A percentile compares a stretch with the other conserved stretches of the same genome.
These are phyloP conservation scores for Podila epicladia DNA, from an alignment of 192 early-diverging fungal species.

Conservation along the genomic window DNA sequence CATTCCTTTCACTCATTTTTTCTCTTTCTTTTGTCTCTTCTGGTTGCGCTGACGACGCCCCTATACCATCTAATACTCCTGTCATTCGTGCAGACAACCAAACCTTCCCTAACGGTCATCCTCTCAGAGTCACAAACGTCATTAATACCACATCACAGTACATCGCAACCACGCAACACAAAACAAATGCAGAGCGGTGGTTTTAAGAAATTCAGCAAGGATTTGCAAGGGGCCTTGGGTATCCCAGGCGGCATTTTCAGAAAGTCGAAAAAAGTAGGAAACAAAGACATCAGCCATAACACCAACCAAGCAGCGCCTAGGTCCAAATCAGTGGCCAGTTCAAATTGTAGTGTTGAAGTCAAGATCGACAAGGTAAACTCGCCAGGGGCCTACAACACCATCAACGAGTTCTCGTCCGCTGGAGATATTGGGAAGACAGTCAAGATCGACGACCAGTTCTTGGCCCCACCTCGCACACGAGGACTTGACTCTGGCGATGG, in stretches of 20 bases:
- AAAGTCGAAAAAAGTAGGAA: slow-evolving; percentile 23
- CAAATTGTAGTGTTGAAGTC: neutral
- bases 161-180: neutral
- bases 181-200: slow-evolving; percentile 31
- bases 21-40: neutral
- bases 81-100: neutral
- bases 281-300: neutral
- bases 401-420: neutral
- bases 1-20: neutral
- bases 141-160: neutral
- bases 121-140: neutral
- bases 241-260: slow-evolving; percentile 17
- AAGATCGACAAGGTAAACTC: slow-evolving; percentile 1
- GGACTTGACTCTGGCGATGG: neutral
- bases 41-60: neutral
- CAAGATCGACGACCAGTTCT: neutral
- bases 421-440: slow-evolving; percentile 5
- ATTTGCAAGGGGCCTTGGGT: slow-evolving; percentile 21
- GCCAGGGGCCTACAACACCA: neutral
- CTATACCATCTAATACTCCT: neutral
- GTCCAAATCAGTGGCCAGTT: neutral
- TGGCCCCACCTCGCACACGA: neutral
- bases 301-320: slow-evolving; percentile 7
- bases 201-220: slow-evolving; percentile 36
- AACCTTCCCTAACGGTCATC: neutral